Conservation (phyloP, 2,329 filamentous ascomycete genomes). For the Epichloe sibirici region DNA sequence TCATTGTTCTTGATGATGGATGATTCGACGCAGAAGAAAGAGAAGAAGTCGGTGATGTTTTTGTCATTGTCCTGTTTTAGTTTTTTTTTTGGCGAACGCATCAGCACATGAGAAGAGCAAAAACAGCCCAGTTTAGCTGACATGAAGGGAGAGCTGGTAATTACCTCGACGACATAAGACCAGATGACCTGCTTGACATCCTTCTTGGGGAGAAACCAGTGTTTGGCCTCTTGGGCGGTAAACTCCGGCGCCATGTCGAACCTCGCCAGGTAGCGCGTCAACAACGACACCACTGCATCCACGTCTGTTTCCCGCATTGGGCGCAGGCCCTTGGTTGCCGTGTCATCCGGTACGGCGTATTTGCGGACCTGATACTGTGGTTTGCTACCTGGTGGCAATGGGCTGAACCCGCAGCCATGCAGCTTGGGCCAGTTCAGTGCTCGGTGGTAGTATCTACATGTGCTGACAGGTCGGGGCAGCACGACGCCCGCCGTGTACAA, state of each 20-base stretch:
- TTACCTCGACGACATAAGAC: slow-evolving; percentile 79
- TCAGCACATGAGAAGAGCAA: background rate
- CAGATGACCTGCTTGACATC: slow-evolving; percentile 71
- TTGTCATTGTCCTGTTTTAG: slow-evolving; percentile 41
- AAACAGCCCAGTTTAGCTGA: background rate
- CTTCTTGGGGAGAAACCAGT: slow-evolving; percentile 70
- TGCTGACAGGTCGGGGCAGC: slow-evolving; percentile 82
- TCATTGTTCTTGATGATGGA: slow-evolving; percentile 77
- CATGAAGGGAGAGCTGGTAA: slow-evolving; percentile 4
- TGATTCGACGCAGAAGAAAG: slow-evolving; percentile 90
- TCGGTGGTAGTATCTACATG: slow-evolving; percentile 90
- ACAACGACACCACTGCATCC: slow-evolving; percentile 58
- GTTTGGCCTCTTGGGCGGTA: slow-evolving; percentile 64
- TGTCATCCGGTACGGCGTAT: slow-evolving; percentile 68
- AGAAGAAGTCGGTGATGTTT: slow-evolving; percentile 92
- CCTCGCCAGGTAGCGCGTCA: slow-evolving; percentile 64
- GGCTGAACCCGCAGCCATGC: slow-evolving; percentile 88
- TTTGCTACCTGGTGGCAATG: slow-evolving; percentile 71
- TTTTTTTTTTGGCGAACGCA: background rate
- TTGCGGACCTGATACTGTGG: slow-evolving; percentile 75
- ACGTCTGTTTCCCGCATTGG: slow-evolving; percentile 71
- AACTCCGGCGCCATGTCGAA: slow-evolving; percentile 82
- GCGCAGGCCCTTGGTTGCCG: slow-evolving; percentile 62
- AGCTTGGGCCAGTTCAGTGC: slow-evolving; percentile 93
- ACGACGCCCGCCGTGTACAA: slow-evolving; percentile 92